phyloP scores from a whole-genome alignment of 2,329 filamentous ascomycete species.

The Phialemonium atrogriseum region DNA sequence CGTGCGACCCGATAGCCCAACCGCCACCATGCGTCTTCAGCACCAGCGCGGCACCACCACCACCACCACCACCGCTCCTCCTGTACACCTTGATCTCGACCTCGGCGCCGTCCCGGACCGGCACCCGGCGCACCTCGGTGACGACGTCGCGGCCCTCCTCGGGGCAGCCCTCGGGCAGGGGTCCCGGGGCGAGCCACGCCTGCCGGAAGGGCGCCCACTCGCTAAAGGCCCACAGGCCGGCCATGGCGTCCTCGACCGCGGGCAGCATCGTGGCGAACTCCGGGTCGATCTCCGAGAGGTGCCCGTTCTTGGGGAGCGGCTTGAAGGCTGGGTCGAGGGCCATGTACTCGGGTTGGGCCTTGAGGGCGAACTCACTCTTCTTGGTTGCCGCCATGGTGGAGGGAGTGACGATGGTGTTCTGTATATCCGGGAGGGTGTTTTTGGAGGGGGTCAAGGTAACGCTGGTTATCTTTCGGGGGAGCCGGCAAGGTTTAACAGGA shows the following conservation, averaged over 20 bases:
- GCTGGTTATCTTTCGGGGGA: no score
- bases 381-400: slow-evolving; percentile 1
- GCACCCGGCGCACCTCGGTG: slow-evolving; percentile 18
- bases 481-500: no score
- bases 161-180: slow-evolving; percentile 19
- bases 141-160: slow-evolving; percentile 23
- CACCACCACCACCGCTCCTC: slow-evolving; percentile 12
- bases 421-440: no score
- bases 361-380: slow-evolving; percentile 11
- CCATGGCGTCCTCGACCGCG: slow-evolving; percentile 16
- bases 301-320: slow-evolving; percentile 25
- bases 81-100: slow-evolving; percentile 27
- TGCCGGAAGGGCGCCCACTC: slow-evolving; percentile 20
- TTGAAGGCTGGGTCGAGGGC: slow-evolving; percentile 20
- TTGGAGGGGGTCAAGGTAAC: no score
- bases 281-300: slow-evolving; percentile 23
- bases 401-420: no score
- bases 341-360: slow-evolving; percentile 19
- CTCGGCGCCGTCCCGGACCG: slow-evolving; percentile 22
- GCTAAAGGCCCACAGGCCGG: slow-evolving; percentile 18
- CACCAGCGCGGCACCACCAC: slow-evolving; percentile 15
- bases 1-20: slow-evolving; percentile 23
- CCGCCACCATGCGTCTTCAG: slow-evolving; percentile 29
- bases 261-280: slow-evolving; percentile 19
- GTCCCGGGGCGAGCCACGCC: slow-evolving; percentile 14